phyloP scores from a whole-genome alignment of 2,329 filamentous ascomycete genomes.

The Clonostachys rhizophaga region DNA sequence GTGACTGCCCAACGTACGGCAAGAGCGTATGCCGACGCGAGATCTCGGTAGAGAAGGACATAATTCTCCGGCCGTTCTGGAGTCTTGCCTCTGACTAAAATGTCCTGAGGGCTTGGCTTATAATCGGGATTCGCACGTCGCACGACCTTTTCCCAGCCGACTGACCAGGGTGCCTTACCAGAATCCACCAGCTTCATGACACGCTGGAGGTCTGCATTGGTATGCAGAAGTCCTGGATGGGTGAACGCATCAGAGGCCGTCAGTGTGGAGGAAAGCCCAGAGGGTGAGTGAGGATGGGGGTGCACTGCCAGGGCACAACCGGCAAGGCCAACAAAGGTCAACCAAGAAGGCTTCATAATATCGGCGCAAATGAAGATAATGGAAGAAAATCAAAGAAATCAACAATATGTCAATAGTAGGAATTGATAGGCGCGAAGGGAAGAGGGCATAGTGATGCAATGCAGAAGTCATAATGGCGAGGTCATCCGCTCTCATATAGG shows the following conservation, averaged over 20 bases:
- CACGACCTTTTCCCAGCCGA: slow-evolving; percentile 23
- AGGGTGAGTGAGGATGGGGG: no score
- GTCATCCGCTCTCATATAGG: no score
- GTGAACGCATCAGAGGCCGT: background rate
- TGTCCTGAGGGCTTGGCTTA: slow-evolving; percentile 14
- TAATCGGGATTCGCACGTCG: slow-evolving; percentile 20
- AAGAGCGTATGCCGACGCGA: slow-evolving; percentile 23
- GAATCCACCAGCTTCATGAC: slow-evolving; percentile 27
- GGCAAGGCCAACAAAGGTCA: no score
- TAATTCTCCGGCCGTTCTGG: background rate
- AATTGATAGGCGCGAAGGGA: no score
- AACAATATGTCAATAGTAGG: no score
- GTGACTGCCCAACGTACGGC: slow-evolving; percentile 34
- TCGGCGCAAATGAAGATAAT: no score
- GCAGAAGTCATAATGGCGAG: no score
- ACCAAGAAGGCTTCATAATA: no score
- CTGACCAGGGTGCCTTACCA: slow-evolving; percentile 24
- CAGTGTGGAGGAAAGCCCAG: background rate
- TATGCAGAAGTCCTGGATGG: slow-evolving; percentile 20
- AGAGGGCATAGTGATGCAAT: no score
- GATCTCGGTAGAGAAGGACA: slow-evolving; percentile 5
- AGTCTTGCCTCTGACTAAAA: slow-evolving; percentile 22
- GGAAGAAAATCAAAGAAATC: no score
- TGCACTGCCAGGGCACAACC: background rate
- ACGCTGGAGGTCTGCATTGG: slow-evolving; percentile 26